Conservation (phyloP, 2,329 filamentous ascomycete species). For the Escovopsis weberi region DNA sequence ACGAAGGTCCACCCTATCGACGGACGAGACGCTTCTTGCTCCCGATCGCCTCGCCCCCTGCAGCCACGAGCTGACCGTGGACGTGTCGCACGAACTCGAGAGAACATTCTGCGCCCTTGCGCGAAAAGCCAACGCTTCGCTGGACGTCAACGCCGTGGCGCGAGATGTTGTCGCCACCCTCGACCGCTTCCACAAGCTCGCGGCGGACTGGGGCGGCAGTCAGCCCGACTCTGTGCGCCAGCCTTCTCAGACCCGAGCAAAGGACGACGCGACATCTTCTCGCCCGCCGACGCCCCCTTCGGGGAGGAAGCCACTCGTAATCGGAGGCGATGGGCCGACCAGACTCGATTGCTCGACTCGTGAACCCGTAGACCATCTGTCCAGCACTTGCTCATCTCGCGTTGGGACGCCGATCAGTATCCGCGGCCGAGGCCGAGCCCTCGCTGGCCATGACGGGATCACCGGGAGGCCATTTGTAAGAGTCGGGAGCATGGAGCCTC, state of each 20-base stretch:
- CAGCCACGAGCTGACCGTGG: conserved; percentile 31
- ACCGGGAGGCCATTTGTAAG: conserved; percentile 40
- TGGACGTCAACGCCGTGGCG: conserved; percentile 30
- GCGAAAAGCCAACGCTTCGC: conserved; percentile 22
- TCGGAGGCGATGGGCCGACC: not conserved
- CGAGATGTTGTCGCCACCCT: conserved; percentile 29
- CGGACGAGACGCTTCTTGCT: conserved; percentile 16
- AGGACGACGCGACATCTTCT: not conserved
- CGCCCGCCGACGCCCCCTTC: not conserved
- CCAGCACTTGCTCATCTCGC: conserved; percentile 9
- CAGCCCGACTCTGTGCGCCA: conserved; percentile 2
- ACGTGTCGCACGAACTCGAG: conserved; percentile 33
- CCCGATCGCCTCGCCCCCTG: conserved; percentile 23
- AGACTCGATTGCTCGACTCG: conserved; percentile 5
- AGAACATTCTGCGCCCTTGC: conserved; percentile 35
- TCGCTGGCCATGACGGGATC: conserved; percentile 32
- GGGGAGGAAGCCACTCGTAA: not conserved
- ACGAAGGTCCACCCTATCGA: conserved; percentile 16
- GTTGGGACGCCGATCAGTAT: conserved; percentile 12
- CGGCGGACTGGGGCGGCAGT: not conserved
- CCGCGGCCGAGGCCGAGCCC: conserved; percentile 9
- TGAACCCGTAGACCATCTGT: conserved; percentile 10
- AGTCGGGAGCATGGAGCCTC: conserved; percentile 23
- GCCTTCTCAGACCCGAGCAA: conserved; percentile 1
- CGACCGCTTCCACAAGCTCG: conserved; percentile 6